Evolutionary conservation across 2,329 filamentous ascomycete genomes (phyloP), one percentile per base, ranked within the genome.

Genomic region (Fusarium sp.): DNA sequence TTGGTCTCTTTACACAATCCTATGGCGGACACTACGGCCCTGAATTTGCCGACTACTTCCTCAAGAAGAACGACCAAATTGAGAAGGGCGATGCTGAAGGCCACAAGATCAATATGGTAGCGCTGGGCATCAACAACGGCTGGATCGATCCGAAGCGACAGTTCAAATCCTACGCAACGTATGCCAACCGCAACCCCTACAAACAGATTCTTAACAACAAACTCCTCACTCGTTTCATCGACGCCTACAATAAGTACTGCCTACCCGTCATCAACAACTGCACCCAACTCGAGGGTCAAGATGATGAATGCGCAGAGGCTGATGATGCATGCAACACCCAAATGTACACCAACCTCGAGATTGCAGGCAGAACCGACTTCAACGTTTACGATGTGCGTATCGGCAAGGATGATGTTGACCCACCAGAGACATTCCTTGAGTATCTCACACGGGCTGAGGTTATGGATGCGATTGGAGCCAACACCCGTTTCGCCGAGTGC

Each of bases 1-100:
- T 89, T 65, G 85, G 86, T 8, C 82, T 90, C 60, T 88, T 86
- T 58, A 85, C 86, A 10, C 83, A 86, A 70, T 87, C 85, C 0
- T 90, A 90, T 67, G 89, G 88, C 31, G 88, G 88, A n/a, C 85
- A 88, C 63, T 90, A 88, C 72, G 87, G 87, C 3, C 89, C 89
- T 2, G 86, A 85, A 30, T 89, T 90, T 68, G 84, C 85, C 22
- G 80, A 83, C 15, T 88, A 88, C 74, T 87, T 91, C 74, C 80
- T 89, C 65, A 78, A 85, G n/a, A 86, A 90, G 75, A 91, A 91
- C 69, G 82, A 84, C 20, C 79, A 80, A 26, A 90, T 91, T 63
- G 76, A 78, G 16, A 68, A 78, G 7, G 86, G 87, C 16, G 79
- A 76, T 4, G 61, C 84, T 9, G 77, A 80, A 22, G 83, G 83